A percentile compares a stretch with the other conserved stretches of the same genome.
phyloP scores from a whole-genome alignment of 1,284 basidiomycete species.

The Heterobasidion irregulare region DNA sequence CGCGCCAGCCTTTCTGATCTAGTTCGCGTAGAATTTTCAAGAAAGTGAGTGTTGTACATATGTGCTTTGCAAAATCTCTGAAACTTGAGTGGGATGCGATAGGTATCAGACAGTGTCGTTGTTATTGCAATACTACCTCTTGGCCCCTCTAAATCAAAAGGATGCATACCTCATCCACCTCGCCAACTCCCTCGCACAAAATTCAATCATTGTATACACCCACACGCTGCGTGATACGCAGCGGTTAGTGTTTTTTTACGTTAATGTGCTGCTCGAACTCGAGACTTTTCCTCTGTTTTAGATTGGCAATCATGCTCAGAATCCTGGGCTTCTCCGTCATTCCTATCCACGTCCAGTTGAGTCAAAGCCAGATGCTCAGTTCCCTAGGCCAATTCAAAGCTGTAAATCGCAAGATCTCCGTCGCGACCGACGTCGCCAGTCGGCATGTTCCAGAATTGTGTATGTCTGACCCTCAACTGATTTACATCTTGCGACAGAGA shows the following conservation, averaged over 20 bases:
- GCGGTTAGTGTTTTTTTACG: slow-evolving; percentile 33
- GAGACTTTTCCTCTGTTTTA: slow-evolving; percentile 18
- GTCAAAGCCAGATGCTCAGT: slow-evolving; percentile 88
- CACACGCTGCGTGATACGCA: slow-evolving; percentile 94
- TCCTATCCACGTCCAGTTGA: slow-evolving; percentile 93
- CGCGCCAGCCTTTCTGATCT: slow-evolving; percentile 94
- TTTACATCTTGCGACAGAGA: slow-evolving; percentile 37
- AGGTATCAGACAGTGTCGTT: slow-evolving; percentile 98
- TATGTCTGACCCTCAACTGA: slow-evolving; percentile 1
- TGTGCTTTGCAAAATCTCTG: background rate
- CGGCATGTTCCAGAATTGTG: slow-evolving; percentile 37
- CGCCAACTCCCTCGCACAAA: slow-evolving; percentile 83
- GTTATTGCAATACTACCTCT: slow-evolving; percentile 91
- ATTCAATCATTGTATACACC: slow-evolving; percentile 95
- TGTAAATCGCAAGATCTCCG: slow-evolving; percentile 85
- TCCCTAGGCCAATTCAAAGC: slow-evolving; percentile 95
- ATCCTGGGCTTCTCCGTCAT: slow-evolving; percentile 93
- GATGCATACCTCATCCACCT: slow-evolving; percentile 90
- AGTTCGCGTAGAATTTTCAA: slow-evolving; percentile 89
- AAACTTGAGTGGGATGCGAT: slow-evolving; percentile 4
- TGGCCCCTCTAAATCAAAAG: slow-evolving; percentile 90
- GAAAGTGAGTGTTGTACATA: slow-evolving; percentile 58
- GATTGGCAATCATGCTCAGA: slow-evolving; percentile 85
- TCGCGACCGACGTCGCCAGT: slow-evolving; percentile 97
- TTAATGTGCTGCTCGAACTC: background rate